A percentile compares a stretch with the other conserved stretches of the same genome.
Conservation (phyloP, 2,329 filamentous ascomycete species). For the Stagonosporopsis tanaceti region DNA sequence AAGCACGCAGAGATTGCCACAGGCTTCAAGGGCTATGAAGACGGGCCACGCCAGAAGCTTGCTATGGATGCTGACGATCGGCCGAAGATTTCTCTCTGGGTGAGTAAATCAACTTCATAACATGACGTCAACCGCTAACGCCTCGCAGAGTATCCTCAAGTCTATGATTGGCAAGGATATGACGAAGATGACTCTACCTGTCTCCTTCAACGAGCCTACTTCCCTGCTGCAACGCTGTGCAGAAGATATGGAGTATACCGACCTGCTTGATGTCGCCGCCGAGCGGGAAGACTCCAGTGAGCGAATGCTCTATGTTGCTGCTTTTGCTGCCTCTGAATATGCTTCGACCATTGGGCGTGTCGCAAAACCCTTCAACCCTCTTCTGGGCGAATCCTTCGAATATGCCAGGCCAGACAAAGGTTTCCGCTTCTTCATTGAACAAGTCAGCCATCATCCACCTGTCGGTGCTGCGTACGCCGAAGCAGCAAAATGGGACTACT, state of each 20-base stretch:
- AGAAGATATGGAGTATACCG: slow-evolving; percentile 97
- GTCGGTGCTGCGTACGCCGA: slow-evolving; percentile 94
- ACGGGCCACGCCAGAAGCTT: slow-evolving; percentile 78
- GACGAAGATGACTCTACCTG: slow-evolving; percentile 98
- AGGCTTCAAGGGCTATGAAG: slow-evolving; percentile 90
- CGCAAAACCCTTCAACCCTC: slow-evolving; percentile 96
- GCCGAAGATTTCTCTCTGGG: slow-evolving; percentile 95
- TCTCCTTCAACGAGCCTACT: slow-evolving; percentile 98
- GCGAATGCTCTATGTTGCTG: slow-evolving; percentile 91
- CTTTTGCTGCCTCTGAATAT: slow-evolving; percentile 95
- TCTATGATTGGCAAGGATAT: slow-evolving; percentile 99
- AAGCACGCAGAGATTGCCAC: slow-evolving; percentile 72
- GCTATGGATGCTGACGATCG: slow-evolving; percentile 92
- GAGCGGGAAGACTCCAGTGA: slow-evolving; percentile 88
- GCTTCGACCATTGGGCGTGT: slow-evolving; percentile 96
- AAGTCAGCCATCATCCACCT: slow-evolving; percentile 96
- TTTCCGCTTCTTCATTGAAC: slow-evolving; percentile 97
- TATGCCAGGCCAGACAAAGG: slow-evolving; percentile 96
- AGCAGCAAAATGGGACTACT: slow-evolving; percentile 94
- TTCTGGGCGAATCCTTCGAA: slow-evolving; percentile 95
- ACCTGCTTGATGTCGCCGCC: slow-evolving; percentile 87
- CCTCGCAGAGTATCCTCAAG: slow-evolving; percentile 83
- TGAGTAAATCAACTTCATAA: slow-evolving; percentile 51
- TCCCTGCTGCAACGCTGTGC: slow-evolving; percentile 93
- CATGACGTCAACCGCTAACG: slow-evolving; percentile 32